Evolutionary conservation across 2,329 filamentous ascomycete genomes (phyloP).

Genomic region (Curvularia verruculosa): DNA sequence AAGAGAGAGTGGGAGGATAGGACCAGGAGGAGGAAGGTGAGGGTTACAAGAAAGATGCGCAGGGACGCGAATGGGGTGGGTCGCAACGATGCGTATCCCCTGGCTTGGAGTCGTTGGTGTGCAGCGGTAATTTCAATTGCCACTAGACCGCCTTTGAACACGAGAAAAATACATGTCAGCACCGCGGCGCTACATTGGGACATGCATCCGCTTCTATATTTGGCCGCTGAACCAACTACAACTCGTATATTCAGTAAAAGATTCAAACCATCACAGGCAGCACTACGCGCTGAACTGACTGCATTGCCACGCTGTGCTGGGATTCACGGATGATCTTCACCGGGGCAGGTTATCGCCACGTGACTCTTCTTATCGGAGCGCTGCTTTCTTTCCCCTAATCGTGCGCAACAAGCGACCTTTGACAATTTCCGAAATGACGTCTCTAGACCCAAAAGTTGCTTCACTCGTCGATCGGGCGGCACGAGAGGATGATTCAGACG

Average conservation of each 20-base stretch:
- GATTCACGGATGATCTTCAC: conserved; percentile 1
- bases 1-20: conserved; percentile 25
- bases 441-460: conserved; percentile 59
- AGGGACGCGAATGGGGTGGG: conserved; percentile 37
- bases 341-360: conserved; percentile 18
- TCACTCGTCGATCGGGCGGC: conserved; percentile 54
- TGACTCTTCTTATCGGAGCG: conserved; percentile 22
- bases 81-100: conserved; percentile 33
- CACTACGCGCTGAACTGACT: not conserved
- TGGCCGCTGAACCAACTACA: conserved; percentile 2
- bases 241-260: not conserved
- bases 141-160: conserved; percentile 33
- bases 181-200: conserved; percentile 8
- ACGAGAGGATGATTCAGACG: conserved; percentile 57
- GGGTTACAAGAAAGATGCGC: conserved; percentile 30
- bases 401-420: conserved; percentile 24
- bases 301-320: not conserved
- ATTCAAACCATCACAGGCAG: not conserved
- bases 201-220: conserved; percentile 15
- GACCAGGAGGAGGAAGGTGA: conserved; percentile 27
- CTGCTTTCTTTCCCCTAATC: conserved; percentile 21
- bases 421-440: conserved; percentile 47
- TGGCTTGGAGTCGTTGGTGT: conserved; percentile 29
- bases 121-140: conserved; percentile 35
- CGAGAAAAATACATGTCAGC: conserved; percentile 28